A percentile compares a stretch with the other conserved stretches of the same genome.
These are phyloP conservation scores for Epicoccum sorghinum DNA, from an alignment of 2,329 filamentous ascomycete genomes.

Conservation along the genomic window DNA sequence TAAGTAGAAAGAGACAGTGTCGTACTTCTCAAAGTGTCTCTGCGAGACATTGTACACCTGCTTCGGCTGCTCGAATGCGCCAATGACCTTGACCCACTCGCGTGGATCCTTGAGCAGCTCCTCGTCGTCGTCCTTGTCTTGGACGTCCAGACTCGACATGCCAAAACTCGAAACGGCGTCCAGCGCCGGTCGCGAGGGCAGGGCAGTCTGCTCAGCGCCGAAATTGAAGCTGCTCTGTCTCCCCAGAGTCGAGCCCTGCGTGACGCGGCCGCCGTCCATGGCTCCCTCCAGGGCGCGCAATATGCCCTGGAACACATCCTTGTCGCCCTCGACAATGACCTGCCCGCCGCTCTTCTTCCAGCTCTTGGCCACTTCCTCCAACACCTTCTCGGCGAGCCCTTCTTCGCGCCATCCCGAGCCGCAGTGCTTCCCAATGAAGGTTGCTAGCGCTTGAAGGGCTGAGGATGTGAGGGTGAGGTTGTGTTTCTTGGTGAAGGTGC, in stretches of 20 bases:
- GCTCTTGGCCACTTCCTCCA: slow-evolving; percentile 87
- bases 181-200: slow-evolving; percentile 42
- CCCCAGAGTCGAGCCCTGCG: slow-evolving; percentile 61
- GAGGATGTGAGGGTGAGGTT: slow-evolving; percentile 89
- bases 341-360: slow-evolving; percentile 92
- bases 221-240: slow-evolving; percentile 70
- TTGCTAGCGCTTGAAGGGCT: slow-evolving; percentile 81
- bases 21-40: slow-evolving; percentile 85
- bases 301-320: slow-evolving; percentile 75
- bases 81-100: slow-evolving; percentile 82
- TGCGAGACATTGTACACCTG: slow-evolving; percentile 77
- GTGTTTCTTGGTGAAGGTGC: slow-evolving; percentile 97
- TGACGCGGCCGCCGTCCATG: slow-evolving; percentile 83
- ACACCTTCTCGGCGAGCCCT: slow-evolving; percentile 85
- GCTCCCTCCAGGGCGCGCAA: slow-evolving; percentile 83
- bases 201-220: slow-evolving; percentile 49
- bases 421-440: slow-evolving; percentile 91
- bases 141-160: slow-evolving; percentile 56
- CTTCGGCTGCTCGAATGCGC: slow-evolving; percentile 84
- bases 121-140: slow-evolving; percentile 59
- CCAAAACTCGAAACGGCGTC: slow-evolving; percentile 72
- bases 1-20: slow-evolving; percentile 4
- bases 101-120: slow-evolving; percentile 71
- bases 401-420: slow-evolving; percentile 97
- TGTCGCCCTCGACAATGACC: slow-evolving; percentile 85